Evolutionary conservation across 225 moss, liverwort and hornwort genomes (phyloP), one percentile per base, ranked within the genome.

Genomic region (Polytrichum commune): DNA sequence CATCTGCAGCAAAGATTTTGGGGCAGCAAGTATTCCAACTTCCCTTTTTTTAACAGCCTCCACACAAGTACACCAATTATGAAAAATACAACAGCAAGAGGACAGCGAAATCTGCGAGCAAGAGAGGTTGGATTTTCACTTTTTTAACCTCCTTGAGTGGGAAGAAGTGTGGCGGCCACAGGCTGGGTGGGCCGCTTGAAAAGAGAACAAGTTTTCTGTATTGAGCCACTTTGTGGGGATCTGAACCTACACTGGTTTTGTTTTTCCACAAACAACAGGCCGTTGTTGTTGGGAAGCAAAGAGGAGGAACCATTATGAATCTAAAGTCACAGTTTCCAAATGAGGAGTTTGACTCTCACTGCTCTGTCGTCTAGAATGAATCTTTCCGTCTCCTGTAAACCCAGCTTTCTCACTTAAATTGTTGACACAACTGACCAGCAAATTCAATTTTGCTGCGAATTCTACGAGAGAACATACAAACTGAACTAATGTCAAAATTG

Each of bases 401-500:
- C 83, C 83, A 62, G 86, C 86, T 65, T 86, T 80, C 80, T 86
- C 86, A 73, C 82, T 76, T 75, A 86, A 80, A 69, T 77, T 83
- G 83, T 80, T 77, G 75, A 86, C 80, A 70, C 80, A 80, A 71
- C 63, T 75, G 27, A 73, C 86, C 80, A 86, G 67, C 78, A 83
- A 54, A 64, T 75, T 83, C 80, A 86, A 75, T 77, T 77, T 86
- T 67, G 83, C 73, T 63, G 78, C 80, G 70, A 86, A 83, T 71
- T 86, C 86, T 62, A 86, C 83, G 65, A 86, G 60, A 73, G 29
- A 69, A 77, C 86, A 86, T 26, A 70, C 83, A 64, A 86, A 86
- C 71, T 86, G 83, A 67, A 86, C 86, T 73, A 86, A 75, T 35
- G 86, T 83, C 78, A 86, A 75, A 73, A 86, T 83, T 73, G 86